Conservation (phyloP, 768 basidiomycete species). For the Phaffia australis region DNA sequence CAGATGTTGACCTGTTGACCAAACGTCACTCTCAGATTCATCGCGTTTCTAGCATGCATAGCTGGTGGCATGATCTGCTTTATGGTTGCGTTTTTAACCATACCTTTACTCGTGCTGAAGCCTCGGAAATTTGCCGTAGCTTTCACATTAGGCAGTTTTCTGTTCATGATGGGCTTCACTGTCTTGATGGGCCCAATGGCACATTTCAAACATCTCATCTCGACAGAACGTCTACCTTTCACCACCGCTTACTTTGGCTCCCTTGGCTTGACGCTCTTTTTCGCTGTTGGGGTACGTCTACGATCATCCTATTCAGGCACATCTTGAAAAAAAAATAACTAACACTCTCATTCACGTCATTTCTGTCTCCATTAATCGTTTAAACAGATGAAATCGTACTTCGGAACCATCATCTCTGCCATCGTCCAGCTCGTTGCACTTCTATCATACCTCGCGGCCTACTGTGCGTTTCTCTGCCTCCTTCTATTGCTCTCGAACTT, state of each 20-base stretch:
- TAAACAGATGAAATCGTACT: constrained; percentile 61
- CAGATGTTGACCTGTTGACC: not conserved
- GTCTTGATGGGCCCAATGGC: constrained; percentile 24
- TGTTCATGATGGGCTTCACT: constrained; percentile 77
- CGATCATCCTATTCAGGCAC: not conserved
- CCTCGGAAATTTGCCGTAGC: constrained; percentile 85
- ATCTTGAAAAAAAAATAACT: not conserved
- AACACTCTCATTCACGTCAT: not conserved
- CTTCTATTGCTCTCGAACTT: not conserved
- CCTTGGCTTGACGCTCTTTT: constrained; percentile 77
- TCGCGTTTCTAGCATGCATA: constrained; percentile 83
- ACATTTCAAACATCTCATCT: constrained; percentile 62
- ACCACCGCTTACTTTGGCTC: constrained; percentile 70
- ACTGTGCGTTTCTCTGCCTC: constrained; percentile 42
- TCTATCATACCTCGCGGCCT: constrained; percentile 78
- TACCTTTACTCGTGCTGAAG: constrained; percentile 59
- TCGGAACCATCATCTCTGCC: constrained; percentile 74
- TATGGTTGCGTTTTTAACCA: constrained; percentile 60
- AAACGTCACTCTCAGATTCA: constrained; percentile 51
- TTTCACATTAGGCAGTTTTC: constrained; percentile 74
- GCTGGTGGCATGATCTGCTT: constrained; percentile 89
- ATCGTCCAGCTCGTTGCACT: constrained; percentile 71
- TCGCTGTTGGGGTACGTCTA: constrained; percentile 70
- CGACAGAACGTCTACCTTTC: constrained; percentile 37
- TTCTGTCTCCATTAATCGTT: not conserved